Evolutionary conservation across 345 rosid genomes (phyloP).

Genomic region (Arabidopsis thaliana): DNA sequence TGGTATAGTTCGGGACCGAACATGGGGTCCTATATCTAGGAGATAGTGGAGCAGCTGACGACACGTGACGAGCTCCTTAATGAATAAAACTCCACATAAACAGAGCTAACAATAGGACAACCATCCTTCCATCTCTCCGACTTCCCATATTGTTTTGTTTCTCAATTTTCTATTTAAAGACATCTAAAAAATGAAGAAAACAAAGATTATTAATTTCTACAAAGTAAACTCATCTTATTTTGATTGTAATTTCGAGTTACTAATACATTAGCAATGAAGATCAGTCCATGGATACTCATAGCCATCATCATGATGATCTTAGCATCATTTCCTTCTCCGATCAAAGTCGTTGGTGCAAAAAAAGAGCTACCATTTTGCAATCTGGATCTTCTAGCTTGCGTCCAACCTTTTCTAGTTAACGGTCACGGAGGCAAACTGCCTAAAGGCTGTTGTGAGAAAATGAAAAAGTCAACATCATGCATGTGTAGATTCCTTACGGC

Average conservation of each 20-base stretch:
- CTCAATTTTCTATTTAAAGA: not conserved
- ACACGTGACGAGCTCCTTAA: no score
- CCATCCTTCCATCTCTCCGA: not conserved
- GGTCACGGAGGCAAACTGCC: not conserved
- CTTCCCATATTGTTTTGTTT: not conserved
- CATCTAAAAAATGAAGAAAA: not conserved
- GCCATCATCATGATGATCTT: not conserved
- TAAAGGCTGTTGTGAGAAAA: not conserved
- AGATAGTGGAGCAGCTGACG: no score
- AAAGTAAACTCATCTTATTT: not conserved
- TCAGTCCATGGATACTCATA: conserved; percentile 4
- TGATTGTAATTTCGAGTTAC: not conserved
- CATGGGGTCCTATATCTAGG: no score
- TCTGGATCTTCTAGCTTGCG: not conserved
- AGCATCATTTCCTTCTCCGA: conserved; percentile 6
- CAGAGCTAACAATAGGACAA: not conserved
- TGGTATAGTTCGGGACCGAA: no score
- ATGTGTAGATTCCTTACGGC: not conserved
- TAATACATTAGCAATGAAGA: conserved; percentile 17
- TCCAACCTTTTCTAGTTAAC: not conserved
- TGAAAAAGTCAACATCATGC: not conserved
- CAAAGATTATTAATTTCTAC: not conserved
- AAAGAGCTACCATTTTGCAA: conserved; percentile 11
- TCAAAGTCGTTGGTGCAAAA: conserved; percentile 1
- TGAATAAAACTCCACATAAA: no score